Evolutionary conservation across 169 alveolate species (phyloP), one percentile per base, ranked within the genome.

Genomic region (Plasmodium malariae): DNA sequence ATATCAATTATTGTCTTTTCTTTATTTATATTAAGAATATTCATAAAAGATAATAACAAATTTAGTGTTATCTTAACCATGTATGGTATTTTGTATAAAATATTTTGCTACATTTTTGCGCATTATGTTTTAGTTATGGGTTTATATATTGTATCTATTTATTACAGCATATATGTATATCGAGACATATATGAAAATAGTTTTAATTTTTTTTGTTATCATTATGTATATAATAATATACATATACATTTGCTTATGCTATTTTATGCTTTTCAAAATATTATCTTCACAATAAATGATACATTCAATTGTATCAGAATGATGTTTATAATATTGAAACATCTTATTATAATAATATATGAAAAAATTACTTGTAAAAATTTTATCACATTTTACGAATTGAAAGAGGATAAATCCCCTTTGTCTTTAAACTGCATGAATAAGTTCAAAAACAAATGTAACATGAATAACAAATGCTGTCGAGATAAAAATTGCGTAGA

Each of bases 101-200:
- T 76, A 62, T 76, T 76, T 28, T 76, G 89, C 70, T 76, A 76
- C 54, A 60, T 76, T n/a, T 76, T 76, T 51, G 89, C 89, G 14
- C 89, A 76, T 51, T 76, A 76, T 68, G 89, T 76, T 9, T 76
- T 76, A 54, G 30, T 76, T 76, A 76, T 76, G 89, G 89, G 89
- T 30, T 17, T 76, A 51, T 76, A 76, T 54, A 76, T 76, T 17
- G 32, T 76, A 60, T 62, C 89, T 5, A 76, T 76, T 32, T 76
- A 76, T 37, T 76, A 62, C 51, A 76, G 62, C 62, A 76, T 76
- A 76, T 76, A 62, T 76, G 45, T 60, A 34, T 24, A 62, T 62
- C 59, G 74, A 62, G 89, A 76, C 62, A 45, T 76, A 76, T 21
- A 30, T 76, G 74, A 60, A 45, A 14, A 76, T 62, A 76, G 67